Evolutionary conservation across 108 stramenopile genomes (phyloP), one percentile per base, ranked within the genome.

Genomic region (Discostella pseudostelligera): DNA sequence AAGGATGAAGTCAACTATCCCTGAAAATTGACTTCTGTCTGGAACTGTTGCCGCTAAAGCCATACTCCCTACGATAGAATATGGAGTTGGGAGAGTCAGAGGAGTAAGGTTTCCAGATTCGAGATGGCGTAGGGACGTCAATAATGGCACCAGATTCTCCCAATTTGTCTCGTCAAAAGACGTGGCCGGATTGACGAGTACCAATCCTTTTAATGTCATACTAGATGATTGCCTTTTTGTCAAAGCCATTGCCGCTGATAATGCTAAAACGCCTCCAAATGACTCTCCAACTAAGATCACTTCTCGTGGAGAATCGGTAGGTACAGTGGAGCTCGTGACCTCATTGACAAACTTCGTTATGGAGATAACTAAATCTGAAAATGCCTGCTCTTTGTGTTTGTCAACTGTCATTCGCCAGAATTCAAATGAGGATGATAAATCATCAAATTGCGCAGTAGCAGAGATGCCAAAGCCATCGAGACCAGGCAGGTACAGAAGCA

Each of bases 391-490:
- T 14, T 78, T 73, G 14, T 59, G 51, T 65, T 53, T 73, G 56
- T 65, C 50, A 4, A 91, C 76, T 6, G 76, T 78, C 74, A 95
- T 79, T 47, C 94, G 64, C 86, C 89, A 92, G 1, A 91, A 64
- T 65, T 93, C 90, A 72, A 92, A 96, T 0, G 78, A 62, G 14
- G 59, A 59, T 12, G 88, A 65, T 59, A 96, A 59, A 69, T 91
- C 91, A 75, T 86, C 79, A 44, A 85, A 96, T 65, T 96, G 94
- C 24, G 48, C 46, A 13, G 80, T 74, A 0, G 88, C 94, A 4
- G 91, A 90, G n/a, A 96, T 87, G 1, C 94, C 94, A 21, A 77
- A 79, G 9, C 94, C 89, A 70, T 96, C 94, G 54, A 96, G 80
- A 13, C 94, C 94, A 8, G 94, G 94, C 13, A 96, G 62, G 56